phyloP scores from a whole-genome alignment of 208 protist species.

The Wallacemonas sp. region DNA sequence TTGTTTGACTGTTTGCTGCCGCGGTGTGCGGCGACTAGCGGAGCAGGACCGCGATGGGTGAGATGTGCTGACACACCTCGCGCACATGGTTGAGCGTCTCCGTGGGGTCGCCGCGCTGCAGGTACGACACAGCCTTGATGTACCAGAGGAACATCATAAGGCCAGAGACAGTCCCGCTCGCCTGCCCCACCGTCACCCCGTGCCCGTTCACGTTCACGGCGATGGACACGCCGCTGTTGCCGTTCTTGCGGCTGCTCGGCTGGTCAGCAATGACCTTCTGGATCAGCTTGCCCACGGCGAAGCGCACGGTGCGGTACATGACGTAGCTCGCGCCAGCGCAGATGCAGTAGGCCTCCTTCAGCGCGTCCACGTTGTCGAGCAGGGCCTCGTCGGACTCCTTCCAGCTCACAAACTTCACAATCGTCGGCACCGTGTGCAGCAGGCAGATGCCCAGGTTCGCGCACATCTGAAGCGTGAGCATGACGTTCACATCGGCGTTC shows the following conservation, averaged over 20 bases:
- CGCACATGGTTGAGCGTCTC: conserved; percentile 45
- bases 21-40: too few species aligned
- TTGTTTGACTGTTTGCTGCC: too few species aligned
- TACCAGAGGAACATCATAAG: conserved; percentile 62
- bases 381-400: conserved; percentile 40
- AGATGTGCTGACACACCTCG: conserved; percentile 36
- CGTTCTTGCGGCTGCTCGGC: conserved; percentile 12
- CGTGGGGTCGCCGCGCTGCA: conserved; percentile 53
- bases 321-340: conserved; percentile 66
- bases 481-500: conserved; percentile 66
- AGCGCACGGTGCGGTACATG: conserved; percentile 54
- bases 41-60: conserved; percentile 45
- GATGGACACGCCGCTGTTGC: conserved; percentile 1
- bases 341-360: conserved; percentile 72
- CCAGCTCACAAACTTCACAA: conserved; percentile 52
- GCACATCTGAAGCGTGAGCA: conserved; percentile 77
- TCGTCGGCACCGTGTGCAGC: conserved; percentile 78
- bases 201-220: conserved; percentile 27
- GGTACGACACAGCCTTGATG: conserved; percentile 49
- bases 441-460: conserved; percentile 54
- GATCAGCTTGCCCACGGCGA: conserved; percentile 39
- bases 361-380: conserved; percentile 35
- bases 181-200: conserved; percentile 4
- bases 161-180: conserved; percentile 43
- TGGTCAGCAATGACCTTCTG: conserved; percentile 31